A percentile compares a stretch with the other conserved stretches of the same genome.
phyloP scores from a whole-genome alignment of 1,284 basidiomycete species.

The Pseudozyma hubeiensis region DNA sequence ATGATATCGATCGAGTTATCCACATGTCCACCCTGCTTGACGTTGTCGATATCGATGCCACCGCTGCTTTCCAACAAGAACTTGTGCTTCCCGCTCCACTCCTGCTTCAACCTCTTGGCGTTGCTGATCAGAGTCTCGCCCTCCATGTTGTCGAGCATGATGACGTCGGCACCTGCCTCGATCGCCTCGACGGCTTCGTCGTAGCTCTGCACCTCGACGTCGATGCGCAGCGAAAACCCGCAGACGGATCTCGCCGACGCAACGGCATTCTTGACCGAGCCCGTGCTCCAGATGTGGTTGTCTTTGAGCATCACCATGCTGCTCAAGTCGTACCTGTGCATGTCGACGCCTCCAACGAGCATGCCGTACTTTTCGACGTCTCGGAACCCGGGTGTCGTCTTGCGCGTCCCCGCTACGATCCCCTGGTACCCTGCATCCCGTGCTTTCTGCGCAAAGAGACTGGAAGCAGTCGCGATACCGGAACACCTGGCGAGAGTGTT shows the following conservation, averaged over 20 bases:
- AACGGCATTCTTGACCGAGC: slow-evolving; percentile 90
- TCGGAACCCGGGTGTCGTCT: slow-evolving; percentile 96
- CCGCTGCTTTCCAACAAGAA: slow-evolving; percentile 65
- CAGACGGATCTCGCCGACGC: slow-evolving; percentile 85
- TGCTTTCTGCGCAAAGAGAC: slow-evolving; percentile 83
- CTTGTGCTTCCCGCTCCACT: slow-evolving; percentile 30
- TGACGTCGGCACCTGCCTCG: slow-evolving; percentile 91
- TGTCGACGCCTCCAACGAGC: slow-evolving; percentile 95
- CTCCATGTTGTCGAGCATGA: slow-evolving; percentile 84
- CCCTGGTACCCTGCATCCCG: slow-evolving; percentile 83
- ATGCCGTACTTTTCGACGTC: slow-evolving; percentile 99
- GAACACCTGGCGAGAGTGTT: slow-evolving; percentile 95
- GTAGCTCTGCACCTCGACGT: slow-evolving; percentile 91
- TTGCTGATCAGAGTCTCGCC: slow-evolving; percentile 58
- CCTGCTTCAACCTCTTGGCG: slow-evolving; percentile 51
- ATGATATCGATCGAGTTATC: slow-evolving; percentile 66
- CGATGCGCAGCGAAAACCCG: slow-evolving; percentile 90
- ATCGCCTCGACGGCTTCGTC: slow-evolving; percentile 95
- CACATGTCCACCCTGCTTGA: slow-evolving; percentile 55
- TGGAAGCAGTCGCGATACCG: slow-evolving; percentile 94
- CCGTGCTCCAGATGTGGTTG: slow-evolving; percentile 98
- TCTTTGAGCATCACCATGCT: slow-evolving; percentile 99
- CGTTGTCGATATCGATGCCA: slow-evolving; percentile 63
- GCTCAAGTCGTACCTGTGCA: slow-evolving; percentile 94
- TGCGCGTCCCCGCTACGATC: slow-evolving; percentile 92